These are phyloP conservation scores for Pulveroboletus sp. DNA, from an alignment of 768 basidiomycete genomes.

Conservation along the genomic window DNA sequence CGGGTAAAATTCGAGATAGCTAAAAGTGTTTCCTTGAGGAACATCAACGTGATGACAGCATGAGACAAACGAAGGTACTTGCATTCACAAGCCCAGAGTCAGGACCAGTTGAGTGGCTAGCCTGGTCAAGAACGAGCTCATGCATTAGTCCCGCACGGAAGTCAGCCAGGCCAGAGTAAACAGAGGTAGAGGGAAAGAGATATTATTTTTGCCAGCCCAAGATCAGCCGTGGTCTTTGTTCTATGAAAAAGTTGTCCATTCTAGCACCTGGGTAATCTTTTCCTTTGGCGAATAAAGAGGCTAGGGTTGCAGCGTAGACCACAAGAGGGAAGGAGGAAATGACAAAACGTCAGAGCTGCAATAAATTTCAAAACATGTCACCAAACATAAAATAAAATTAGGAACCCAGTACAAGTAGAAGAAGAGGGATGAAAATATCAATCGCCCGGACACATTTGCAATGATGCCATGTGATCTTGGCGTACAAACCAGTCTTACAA, in stretches of 20 bases:
- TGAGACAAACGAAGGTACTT: too few species aligned
- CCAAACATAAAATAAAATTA: constrained; percentile 11
- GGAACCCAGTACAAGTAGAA: background rate
- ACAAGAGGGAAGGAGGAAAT: background rate
- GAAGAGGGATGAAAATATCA: background rate
- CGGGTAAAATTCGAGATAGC: constrained; percentile 67
- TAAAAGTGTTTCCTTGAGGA: constrained; percentile 51
- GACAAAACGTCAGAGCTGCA: background rate
- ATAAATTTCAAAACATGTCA: background rate
- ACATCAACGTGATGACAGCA: too few species aligned
- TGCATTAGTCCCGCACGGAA: constrained; percentile 44
- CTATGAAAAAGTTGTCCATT: constrained; percentile 63
- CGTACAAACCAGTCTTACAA: constrained; percentile 53
- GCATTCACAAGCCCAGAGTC: too few species aligned
- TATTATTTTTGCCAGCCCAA: constrained; percentile 40
- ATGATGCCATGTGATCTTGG: constrained; percentile 87
- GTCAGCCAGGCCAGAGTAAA: background rate
- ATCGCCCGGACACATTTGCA: constrained; percentile 56
- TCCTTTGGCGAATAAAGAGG: constrained; percentile 22
- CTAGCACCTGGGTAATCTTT: constrained; percentile 67
- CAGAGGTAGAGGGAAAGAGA: background rate
- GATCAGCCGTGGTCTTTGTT: constrained; percentile 68
- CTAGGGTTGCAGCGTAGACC: background rate
- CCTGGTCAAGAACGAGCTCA: too few species aligned
- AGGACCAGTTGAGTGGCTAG: too few species aligned